phyloP scores from a whole-genome alignment of 75 land plant species.

The Cryptomeria japonica region DNA sequence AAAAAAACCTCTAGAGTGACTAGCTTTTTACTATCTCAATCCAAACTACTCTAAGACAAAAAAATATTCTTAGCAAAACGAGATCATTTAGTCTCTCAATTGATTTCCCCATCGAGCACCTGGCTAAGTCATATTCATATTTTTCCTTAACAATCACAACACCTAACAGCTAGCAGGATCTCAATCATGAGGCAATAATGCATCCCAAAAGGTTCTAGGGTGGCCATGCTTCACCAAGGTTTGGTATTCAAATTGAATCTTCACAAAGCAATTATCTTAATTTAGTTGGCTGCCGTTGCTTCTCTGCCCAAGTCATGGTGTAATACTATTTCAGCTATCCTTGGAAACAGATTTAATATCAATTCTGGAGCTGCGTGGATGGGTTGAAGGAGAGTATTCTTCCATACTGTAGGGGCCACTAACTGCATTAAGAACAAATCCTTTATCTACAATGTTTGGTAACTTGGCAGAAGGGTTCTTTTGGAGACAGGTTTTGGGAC shows the following conservation, averaged over 20 bases:
- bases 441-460: not conserved
- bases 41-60: too few species aligned
- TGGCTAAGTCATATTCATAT: too few species aligned
- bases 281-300: not conserved
- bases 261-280: too few species aligned
- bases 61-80: too few species aligned
- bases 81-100: too few species aligned
- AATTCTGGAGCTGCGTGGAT: not conserved
- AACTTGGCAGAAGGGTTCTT: not conserved
- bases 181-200: too few species aligned
- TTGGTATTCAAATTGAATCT: not conserved
- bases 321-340: not conserved
- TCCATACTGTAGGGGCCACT: not conserved
- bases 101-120: too few species aligned
- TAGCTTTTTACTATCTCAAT: too few species aligned
- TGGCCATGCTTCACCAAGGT: not conserved
- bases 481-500: not conserved
- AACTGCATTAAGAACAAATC: not conserved
- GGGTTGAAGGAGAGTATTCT: not conserved
- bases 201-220: too few species aligned
- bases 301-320: not conserved
- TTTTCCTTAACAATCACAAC: too few species aligned
- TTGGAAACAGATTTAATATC: not conserved
- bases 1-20: too few species aligned
- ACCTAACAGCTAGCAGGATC: too few species aligned